These are phyloP conservation scores for Rossbeevera mucosa DNA, from an alignment of 768 basidiomycete species.

Conservation along the genomic window DNA sequence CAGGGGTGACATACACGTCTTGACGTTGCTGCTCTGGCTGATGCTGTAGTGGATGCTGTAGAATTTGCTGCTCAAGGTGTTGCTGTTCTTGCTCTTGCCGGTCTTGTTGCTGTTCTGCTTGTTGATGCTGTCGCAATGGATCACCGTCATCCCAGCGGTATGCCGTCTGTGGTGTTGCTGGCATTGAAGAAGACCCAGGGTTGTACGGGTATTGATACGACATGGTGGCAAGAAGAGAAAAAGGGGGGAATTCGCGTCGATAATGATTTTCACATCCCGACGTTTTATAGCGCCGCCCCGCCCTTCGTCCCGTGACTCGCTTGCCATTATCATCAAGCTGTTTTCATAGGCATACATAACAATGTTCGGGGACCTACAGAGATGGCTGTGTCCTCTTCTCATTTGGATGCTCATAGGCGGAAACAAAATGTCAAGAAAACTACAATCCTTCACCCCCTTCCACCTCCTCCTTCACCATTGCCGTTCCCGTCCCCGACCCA, in stretches of 20 bases:
- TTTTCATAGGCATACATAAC: not conserved
- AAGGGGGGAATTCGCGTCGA: conserved; percentile 19
- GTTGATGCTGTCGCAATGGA: conserved; percentile 1
- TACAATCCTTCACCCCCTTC: not conserved
- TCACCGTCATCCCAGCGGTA: conserved; percentile 43
- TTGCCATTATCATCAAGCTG: not conserved
- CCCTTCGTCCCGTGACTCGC: conserved; percentile 23
- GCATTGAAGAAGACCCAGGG: conserved; percentile 44
- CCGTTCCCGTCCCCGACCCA: conserved; percentile 6
- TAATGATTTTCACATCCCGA: conserved; percentile 16
- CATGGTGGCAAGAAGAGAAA: conserved; percentile 35
- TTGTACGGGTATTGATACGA: conserved; percentile 47
- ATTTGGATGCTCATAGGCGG: not conserved
- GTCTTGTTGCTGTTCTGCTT: conserved; percentile 10
- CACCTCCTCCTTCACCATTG: conserved; percentile 10
- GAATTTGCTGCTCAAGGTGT: conserved; percentile 35
- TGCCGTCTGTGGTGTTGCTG: conserved; percentile 42
- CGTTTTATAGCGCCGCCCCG: conserved; percentile 30
- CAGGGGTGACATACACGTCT: conserved; percentile 18
- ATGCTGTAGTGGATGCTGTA: conserved; percentile 36
- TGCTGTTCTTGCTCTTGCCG: conserved; percentile 34
- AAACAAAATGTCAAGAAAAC: not conserved
- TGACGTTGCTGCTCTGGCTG: conserved; percentile 28
- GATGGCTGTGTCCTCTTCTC: not conserved
- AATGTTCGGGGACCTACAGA: not conserved